Base-by-base conservation (phyloP, 495 filamentous ascomycete genomes). In the Xylaria scruposa region DNA sequence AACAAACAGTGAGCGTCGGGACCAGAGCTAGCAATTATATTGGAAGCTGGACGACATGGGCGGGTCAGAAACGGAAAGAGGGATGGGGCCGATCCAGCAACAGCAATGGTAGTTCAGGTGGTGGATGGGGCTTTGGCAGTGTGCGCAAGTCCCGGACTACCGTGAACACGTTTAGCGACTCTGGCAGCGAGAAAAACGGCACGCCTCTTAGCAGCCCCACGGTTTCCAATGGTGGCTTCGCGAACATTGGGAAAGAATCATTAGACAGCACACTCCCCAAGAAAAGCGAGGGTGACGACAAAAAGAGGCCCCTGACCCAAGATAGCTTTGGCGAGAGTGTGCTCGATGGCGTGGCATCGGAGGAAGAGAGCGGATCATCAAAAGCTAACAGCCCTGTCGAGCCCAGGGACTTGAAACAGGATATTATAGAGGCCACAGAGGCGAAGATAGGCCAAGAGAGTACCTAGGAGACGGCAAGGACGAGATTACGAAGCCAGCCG, bases 1-100 rank as follows among this genome's bases (percentile, higher is more conserved):
- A 93, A 80, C 89, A 91, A 60, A 86, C 90, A 6, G 87, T 90
- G 17, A 87, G 85, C 1, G 92, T 92, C 0, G 83, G 91, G 12
- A 87, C 90, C 73, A 91, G 91, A 72, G 95, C 95, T 12, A 88
- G 93, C 21, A 92, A 95, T 6, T 99, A 97, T 75, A 85, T 99
- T 60, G 94, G 91, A 62, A 97, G 94, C 33, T 98, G 97, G 97
- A 91, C 94, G n/a, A 83, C 89, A 2, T 99, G 96, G 96, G 95
- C 95, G 7, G 90, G 89, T 38, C 95, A 99, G 81, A 97, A 97
- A 82, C 85, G 91, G 60, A 93, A 92, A 76, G 84, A 82, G 49
- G 87, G 89, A 9, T 88, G 88, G 85, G 85, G 83, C 59, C 78
- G 84, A 9, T 70, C 81, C 31, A 81, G 73, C 42, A 68, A 60